Evolutionary conservation across 257 asterid species (phyloP), one percentile per base, ranked within the genome.

Genomic region (Fraxinus americana): DNA sequence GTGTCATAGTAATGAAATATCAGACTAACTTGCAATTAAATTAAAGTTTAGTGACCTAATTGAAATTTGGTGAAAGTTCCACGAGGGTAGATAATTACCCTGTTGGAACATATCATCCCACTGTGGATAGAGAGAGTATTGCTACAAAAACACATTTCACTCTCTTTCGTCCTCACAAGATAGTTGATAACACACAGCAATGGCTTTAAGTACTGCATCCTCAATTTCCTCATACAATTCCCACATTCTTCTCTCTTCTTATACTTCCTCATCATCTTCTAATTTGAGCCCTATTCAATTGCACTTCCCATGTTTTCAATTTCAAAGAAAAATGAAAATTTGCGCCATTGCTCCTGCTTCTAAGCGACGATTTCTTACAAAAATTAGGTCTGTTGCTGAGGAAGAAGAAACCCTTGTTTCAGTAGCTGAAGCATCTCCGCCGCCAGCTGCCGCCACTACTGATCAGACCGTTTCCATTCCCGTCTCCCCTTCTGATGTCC

Each of bases 401-500:
- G 96, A 80, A 34, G 91, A 78, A 77, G 90, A 81, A 61, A 67
- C 85, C 79, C 65, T 72, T 66, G 84, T 54, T 65, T 39, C 83
- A 25, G 85, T 59, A 67, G 69, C 81, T 25, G 73, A 70, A 83
- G 67, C 86, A 32, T 48, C 87, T 41, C 59, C 85, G 10, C 77
- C 89, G 2, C 70, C 84, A 14, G 75, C n/a, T 14, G 21, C 1
- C 21, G 7, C 21, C 57, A 48, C 83, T 34, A 70, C 82, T 74
- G 96, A 88, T 54, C 90, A 86, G 82, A 80, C 97, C 21, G 97
- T 94, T 69, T 92, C 98, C 23, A 94, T 92, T 77, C 79, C 97
- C 2, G 93, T 92, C 61, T 92, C 97, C 65, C 93, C 97, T 72
- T 94, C 97, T 71, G 97, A 92, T 82, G 82, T 89, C 63, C 98